Base-by-base conservation (phyloP, 1,284 basidiomycete species). In the Golubevia pallescens region DNA sequence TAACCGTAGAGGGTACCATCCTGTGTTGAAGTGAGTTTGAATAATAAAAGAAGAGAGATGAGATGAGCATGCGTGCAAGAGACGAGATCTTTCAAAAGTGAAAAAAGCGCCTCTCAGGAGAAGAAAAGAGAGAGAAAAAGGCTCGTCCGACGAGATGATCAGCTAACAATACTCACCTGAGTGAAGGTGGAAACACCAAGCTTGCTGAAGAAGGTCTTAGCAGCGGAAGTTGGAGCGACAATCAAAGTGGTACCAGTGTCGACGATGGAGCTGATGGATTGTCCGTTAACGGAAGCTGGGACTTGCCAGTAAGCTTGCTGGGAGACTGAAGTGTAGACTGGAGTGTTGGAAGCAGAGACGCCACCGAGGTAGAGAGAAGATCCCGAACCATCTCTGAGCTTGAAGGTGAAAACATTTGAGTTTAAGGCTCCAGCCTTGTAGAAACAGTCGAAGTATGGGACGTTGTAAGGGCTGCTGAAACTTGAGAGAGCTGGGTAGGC, bases 231-330 rank as follows among this genome's bases (percentile, higher is more conserved):
- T 24, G 81, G 78, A 2, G 74, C 82, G 20, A 77, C 70, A 42
- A 83, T 77, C 64, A 84, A 61, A 38, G 82, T 80, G 32, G 82
- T 82, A 55, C 82, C 82, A 0, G 78, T 76, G 78, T 85, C 82
- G 23, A 79, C 68, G 67, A 84, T 78, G 24, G 70, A 69, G 57
- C 68, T 62, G 66, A 80, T 79, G 57, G 58, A 57, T 48, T 63
- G 53, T 38, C 79, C 74, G 63, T 78, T 76, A 65, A 80, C 70
- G 42, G 10, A 13, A 48, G 42, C 42, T 38, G 56, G 32, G 3
- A 71, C 66, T 64, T 69, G 69, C 81, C 81, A 84, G 73, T 74
- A 85, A 61, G 77, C 82, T 23, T 70, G 52, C 54, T 60, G 64
- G 8, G 70, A 66, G 48, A 81, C 67, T 61, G 57, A 60, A 32